These are phyloP conservation scores for Tetrastigma voinierianum DNA, from an alignment of 164 flowering plant species.

Conservation along the genomic window DNA sequence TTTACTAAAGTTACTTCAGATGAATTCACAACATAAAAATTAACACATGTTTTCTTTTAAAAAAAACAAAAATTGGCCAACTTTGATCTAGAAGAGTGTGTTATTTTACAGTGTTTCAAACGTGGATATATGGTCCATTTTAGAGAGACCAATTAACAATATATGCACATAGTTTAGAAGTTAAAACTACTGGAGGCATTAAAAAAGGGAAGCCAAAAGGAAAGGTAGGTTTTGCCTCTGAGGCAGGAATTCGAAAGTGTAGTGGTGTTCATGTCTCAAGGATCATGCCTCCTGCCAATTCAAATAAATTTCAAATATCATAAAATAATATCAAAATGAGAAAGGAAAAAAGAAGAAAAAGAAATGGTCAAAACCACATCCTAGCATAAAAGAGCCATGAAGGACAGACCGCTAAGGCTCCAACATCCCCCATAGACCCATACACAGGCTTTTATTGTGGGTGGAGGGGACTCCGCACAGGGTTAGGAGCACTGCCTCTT, in stretches of 20 bases:
- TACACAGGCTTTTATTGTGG: slow-evolving; percentile 9
- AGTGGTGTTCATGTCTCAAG: slow-evolving; percentile 34
- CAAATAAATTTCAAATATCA: neutral
- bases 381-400: slow-evolving; percentile 24
- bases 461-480: neutral
- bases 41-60: too few species aligned
- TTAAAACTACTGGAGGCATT: too few species aligned
- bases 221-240: slow-evolving; percentile 38
- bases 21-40: too few species aligned
- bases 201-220: neutral
- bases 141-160: too few species aligned
- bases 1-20: too few species aligned
- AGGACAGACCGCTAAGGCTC: slow-evolving; percentile 31
- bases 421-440: slow-evolving; percentile 36
- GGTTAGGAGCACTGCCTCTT: neutral
- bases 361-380: slow-evolving; percentile 24
- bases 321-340: neutral
- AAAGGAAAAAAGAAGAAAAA: neutral
- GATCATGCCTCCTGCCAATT: slow-evolving; percentile 32
- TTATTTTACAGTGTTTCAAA: too few species aligned
- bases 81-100: too few species aligned
- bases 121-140: too few species aligned
- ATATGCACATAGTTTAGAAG: too few species aligned
- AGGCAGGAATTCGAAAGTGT: slow-evolving; percentile 27
- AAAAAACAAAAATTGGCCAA: too few species aligned